phyloP scores from a whole-genome alignment of 768 basidiomycete species.

The Sporobolomyces roseus region DNA sequence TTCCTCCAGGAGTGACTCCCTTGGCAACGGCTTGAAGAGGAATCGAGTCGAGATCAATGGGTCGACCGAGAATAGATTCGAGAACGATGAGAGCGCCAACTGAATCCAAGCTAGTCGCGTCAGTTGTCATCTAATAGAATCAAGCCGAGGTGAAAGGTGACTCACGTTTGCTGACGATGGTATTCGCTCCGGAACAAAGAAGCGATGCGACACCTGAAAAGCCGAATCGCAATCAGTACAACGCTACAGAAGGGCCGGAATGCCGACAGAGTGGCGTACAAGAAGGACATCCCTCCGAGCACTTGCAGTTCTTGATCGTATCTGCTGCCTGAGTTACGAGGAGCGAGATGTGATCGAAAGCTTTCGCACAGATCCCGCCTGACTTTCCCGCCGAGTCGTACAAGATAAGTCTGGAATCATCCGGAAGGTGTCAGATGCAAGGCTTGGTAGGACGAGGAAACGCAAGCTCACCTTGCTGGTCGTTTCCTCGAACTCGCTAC shows the following conservation, averaged over 20 bases:
- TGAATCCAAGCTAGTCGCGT: not conserved
- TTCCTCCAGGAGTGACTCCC: slow-evolving; percentile 34
- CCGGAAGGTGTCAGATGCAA: not conserved
- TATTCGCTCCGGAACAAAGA: slow-evolving; percentile 39
- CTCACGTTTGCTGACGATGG: slow-evolving; percentile 37
- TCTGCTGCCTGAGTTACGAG: slow-evolving; percentile 61
- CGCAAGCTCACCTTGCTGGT: slow-evolving; percentile 39
- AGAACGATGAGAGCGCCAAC: slow-evolving; percentile 39
- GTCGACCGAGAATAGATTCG: slow-evolving; percentile 53
- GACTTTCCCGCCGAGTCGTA: slow-evolving; percentile 68
- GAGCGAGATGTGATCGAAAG: slow-evolving; percentile 68
- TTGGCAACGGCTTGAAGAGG: slow-evolving; percentile 36
- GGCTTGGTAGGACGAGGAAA: not conserved
- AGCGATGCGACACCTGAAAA: slow-evolving; percentile 33
- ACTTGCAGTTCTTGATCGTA: slow-evolving; percentile 61
- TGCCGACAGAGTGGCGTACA: slow-evolving; percentile 54
- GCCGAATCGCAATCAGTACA: no score
- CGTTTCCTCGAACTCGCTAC: slow-evolving; percentile 40
- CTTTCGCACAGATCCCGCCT: slow-evolving; percentile 70
- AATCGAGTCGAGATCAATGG: slow-evolving; percentile 51
- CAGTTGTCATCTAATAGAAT: not conserved
- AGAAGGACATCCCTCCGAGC: slow-evolving; percentile 64
- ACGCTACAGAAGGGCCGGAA: no score
- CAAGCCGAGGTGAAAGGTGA: not conserved
- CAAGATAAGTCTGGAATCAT: slow-evolving; percentile 71